A percentile compares a stretch with the other conserved stretches of the same genome.
phyloP scores from a whole-genome alignment of 192 early-diverging fungal genomes.

The Backusella tarrabulga region DNA sequence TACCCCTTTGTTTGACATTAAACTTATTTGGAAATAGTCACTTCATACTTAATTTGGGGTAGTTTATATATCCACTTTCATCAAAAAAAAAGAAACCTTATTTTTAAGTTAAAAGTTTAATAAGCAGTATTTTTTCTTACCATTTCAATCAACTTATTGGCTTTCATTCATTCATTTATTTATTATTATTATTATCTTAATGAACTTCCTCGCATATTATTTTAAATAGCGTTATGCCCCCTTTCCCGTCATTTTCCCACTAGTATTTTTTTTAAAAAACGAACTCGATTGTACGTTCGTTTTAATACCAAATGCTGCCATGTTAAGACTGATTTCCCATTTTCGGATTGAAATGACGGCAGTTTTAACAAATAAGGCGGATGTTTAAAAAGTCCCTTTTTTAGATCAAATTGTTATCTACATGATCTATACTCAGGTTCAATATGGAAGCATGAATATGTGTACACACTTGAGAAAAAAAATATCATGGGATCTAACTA shows the following conservation, averaged over 20 bases:
- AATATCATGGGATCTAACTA: background rate
- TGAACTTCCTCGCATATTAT: background rate
- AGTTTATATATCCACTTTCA: background rate
- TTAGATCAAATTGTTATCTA: background rate
- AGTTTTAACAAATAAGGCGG: background rate
- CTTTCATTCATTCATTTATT: background rate
- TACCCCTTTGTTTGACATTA: background rate
- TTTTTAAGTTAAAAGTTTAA: background rate
- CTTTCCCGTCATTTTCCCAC: too few species aligned
- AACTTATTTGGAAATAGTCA: background rate
- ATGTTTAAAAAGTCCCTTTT: background rate
- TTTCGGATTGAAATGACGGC: background rate
- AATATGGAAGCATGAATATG: background rate
- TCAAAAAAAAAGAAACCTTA: background rate
- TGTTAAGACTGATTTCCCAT: background rate
- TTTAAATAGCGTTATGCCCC: background rate
- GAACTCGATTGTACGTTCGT: background rate
- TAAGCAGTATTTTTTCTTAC: background rate
- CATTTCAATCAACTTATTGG: background rate
- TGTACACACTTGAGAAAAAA: background rate
- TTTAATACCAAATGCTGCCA: background rate
- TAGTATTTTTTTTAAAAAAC: background rate
- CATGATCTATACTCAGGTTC: background rate
- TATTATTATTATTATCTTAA: background rate
- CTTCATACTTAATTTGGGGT: background rate